Base-by-base conservation (phyloP, 768 basidiomycete genomes). In the Agaricus subrufescens region DNA sequence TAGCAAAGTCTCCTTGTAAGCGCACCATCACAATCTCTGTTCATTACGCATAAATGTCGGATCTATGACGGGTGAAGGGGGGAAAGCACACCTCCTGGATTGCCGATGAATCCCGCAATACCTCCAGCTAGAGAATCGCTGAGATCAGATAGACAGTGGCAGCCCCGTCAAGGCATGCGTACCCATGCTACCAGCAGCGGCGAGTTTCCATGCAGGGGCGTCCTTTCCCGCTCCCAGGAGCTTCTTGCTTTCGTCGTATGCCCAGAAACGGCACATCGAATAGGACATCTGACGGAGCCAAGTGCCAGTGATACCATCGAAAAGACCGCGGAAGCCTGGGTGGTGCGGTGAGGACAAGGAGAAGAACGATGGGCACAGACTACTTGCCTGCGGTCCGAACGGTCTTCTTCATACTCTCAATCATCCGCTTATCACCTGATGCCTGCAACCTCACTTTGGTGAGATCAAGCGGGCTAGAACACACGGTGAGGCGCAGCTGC, bases 201-300 rank as follows among this genome's bases (percentile, higher is more conserved):
- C 91, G 43, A 95, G 77, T 69, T 91, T 84, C 86, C 86, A 94
- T 10, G 89, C 84, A 2, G 91, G 84, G 0, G 86, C 79, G 60
- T 88, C 78, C 63, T 82, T 78, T 34, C 82, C 82, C 9, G 88
- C 87, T 23, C 89, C 89, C 0, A 94, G 63, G 6, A 87, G 60
- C 74, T 87, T 91, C 78, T 94, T 95, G 68, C 87, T 90, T 73
- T 91, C 88, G 60, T 94, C 92, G 68, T 94, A 93, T 14, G 89
- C 91, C 84, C 91, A 94, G 75, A 94, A 95, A n/a, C 92, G 79
- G 68, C 90, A 92, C 68, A 94, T 75, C 43, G 89, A 92, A 72
- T 95, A 95, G 34, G 86, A 89, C 91, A 94, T 92, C 72, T 96
- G 93, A 29, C 93, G 82, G 70, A 96, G 71, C 84, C 91, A 87